phyloP scores from a whole-genome alignment of 345 rosid species.

The Corchorus capsularis region DNA sequence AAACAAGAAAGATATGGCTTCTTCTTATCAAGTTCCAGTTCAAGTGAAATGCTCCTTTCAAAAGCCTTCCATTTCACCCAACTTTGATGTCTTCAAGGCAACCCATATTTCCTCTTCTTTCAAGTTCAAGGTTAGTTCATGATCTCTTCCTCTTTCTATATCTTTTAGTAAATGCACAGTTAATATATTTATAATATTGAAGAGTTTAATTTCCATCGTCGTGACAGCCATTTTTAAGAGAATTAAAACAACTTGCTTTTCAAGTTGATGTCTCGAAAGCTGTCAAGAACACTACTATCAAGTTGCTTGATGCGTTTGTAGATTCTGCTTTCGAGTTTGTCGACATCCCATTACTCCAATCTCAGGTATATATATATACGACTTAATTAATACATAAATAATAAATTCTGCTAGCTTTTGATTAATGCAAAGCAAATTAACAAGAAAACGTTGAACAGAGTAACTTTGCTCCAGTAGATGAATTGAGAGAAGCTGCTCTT shows the following conservation, averaged over 20 bases:
- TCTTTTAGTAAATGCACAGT: background rate
- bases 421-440: no score
- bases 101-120: constrained; percentile 29
- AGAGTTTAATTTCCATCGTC: background rate
- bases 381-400: background rate
- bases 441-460: constrained; percentile 21
- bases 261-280: constrained; percentile 26
- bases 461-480: constrained; percentile 48
- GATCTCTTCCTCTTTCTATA: no score
- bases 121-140: constrained; percentile 22
- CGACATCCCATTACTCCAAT: constrained; percentile 44
- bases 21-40: constrained; percentile 19
- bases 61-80: constrained; percentile 25
- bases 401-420: background rate
- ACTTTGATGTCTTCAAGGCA: constrained; percentile 25
- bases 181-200: no score
- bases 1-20: constrained; percentile 23
- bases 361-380: constrained; percentile 33
- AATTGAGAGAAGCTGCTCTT: constrained; percentile 21
- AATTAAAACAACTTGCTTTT: constrained; percentile 26
- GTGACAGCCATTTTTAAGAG: constrained; percentile 32
- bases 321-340: constrained; percentile 43
- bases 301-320: constrained; percentile 44
- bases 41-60: constrained; percentile 30
- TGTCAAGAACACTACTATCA: constrained; percentile 28